phyloP scores from a whole-genome alignment of 768 basidiomycete species.

The Boletus rufocinnamomeus region DNA sequence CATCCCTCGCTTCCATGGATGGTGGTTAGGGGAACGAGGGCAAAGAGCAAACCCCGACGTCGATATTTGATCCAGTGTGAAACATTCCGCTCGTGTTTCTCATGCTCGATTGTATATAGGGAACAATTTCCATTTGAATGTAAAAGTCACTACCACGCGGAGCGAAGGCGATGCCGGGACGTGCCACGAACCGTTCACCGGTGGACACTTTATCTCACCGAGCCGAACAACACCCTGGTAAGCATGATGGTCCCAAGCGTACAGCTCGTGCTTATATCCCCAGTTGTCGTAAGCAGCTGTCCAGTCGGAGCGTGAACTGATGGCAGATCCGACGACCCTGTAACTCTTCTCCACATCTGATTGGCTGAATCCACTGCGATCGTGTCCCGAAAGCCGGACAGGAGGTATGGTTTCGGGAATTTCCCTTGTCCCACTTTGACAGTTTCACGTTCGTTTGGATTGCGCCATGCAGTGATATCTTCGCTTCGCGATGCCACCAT shows the following conservation, averaged over 20 bases:
- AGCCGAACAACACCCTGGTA: not conserved
- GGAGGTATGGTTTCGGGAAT: not conserved
- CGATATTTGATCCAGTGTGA: constrained; percentile 19
- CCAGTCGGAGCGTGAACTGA: constrained; percentile 8
- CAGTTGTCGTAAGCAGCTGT: not conserved
- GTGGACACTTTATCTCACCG: not conserved
- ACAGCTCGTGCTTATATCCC: not conserved
- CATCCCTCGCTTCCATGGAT: constrained; percentile 50
- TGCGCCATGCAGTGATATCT: not conserved
- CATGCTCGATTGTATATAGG: constrained; percentile 20
- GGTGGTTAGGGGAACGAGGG: constrained; percentile 85
- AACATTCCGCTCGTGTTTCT: constrained; percentile 17
- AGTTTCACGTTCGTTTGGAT: constrained; percentile 8
- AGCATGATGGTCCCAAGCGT: not conserved
- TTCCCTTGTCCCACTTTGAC: constrained; percentile 15
- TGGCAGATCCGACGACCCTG: not conserved
- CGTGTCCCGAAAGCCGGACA: not conserved
- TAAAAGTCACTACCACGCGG: not conserved
- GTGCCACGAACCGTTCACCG: not conserved
- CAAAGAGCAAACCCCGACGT: constrained; percentile 50
- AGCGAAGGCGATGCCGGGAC: not conserved
- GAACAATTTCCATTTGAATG: constrained; percentile 22
- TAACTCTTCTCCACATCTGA: not conserved
- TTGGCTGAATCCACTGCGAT: constrained; percentile 5
- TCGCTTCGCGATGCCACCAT: not conserved